A percentile compares a stretch with the other conserved stretches of the same genome.
These are phyloP conservation scores for Begonia peltatifolia DNA, from an alignment of 306 rosid species.

Conservation along the genomic window DNA sequence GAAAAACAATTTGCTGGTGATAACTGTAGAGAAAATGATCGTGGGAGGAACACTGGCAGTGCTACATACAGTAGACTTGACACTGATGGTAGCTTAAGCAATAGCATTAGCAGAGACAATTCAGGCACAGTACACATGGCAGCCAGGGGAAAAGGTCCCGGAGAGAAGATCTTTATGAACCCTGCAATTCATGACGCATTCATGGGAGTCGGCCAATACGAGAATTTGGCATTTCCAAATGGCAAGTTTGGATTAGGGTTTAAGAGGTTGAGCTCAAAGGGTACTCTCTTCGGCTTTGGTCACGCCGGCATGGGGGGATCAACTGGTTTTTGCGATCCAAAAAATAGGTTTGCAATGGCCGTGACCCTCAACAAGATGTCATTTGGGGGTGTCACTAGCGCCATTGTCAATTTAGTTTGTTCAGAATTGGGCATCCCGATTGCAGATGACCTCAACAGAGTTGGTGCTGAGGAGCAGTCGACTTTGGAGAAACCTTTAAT, in stretches of 20 bases:
- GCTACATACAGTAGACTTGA: conserved; percentile 12
- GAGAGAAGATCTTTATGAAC: conserved; percentile 32
- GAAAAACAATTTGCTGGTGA: conserved; percentile 12
- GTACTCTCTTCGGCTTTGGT: conserved; percentile 60
- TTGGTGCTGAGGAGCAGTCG: conserved; percentile 15
- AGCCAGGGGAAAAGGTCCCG: conserved; percentile 8
- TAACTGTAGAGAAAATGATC: not conserved
- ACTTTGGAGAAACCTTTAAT: conserved; percentile 36
- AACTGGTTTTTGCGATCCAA: conserved; percentile 57
- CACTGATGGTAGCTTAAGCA: conserved; percentile 15
- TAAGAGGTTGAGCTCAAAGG: conserved; percentile 39
- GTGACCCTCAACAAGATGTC: conserved; percentile 87
- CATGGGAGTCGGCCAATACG: conserved; percentile 56
- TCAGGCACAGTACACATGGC: conserved; percentile 1
- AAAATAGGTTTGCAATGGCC: conserved; percentile 59
- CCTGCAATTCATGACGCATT: conserved; percentile 68
- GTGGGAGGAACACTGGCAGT: conserved; percentile 10
- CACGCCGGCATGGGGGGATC: conserved; percentile 99
- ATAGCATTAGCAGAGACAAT: conserved; percentile 8
- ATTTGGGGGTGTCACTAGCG: conserved; percentile 50
- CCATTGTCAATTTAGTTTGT: conserved; percentile 55
- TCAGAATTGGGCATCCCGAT: conserved; percentile 80
- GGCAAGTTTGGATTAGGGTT: conserved; percentile 78
- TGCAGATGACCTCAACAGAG: conserved; percentile 39
- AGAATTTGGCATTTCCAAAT: conserved; percentile 32